A percentile compares a stretch with the other conserved stretches of the same genome.
Evolutionary conservation across 495 filamentous ascomycete species (phyloP).

Genomic region (Amniculicola lignicola): DNA sequence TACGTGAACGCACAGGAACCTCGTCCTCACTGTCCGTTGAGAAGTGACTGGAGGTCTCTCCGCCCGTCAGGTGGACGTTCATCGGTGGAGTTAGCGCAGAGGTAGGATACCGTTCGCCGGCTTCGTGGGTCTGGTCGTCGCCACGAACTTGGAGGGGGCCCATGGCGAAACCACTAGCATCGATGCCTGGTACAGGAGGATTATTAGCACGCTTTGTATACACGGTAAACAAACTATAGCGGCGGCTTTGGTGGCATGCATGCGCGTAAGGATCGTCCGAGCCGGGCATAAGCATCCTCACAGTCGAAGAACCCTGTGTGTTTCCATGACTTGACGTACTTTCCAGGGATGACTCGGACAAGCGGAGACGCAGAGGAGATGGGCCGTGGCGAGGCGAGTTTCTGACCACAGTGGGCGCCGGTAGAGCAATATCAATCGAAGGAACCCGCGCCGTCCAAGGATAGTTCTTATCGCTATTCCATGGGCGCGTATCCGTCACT

Average conservation of each 20-base stretch:
- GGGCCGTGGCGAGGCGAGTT: constrained; percentile 21
- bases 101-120: constrained; percentile 42
- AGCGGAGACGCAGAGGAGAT: constrained; percentile 16
- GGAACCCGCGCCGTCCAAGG: constrained; percentile 37
- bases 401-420: constrained; percentile 26
- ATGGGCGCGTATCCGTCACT: constrained; percentile 33
- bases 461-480: constrained; percentile 44
- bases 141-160: neutral
- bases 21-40: constrained; percentile 26
- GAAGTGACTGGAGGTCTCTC: constrained; percentile 39
- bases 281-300: neutral
- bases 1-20: neutral
- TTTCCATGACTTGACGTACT: neutral
- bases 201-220: constrained; percentile 4
- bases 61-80: constrained; percentile 23
- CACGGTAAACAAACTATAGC: neutral
- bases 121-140: constrained; percentile 29
- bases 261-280: constrained; percentile 4
- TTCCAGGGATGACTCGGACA: constrained; percentile 8
- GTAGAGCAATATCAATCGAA: constrained; percentile 39
- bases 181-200: neutral
- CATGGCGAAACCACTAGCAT: constrained; percentile 2
- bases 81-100: constrained; percentile 36
- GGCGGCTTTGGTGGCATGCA: neutral
- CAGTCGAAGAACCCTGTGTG: neutral